Evolutionary conservation across 306 rosid genomes (phyloP).

Genomic region (Purshia tridentata): DNA sequence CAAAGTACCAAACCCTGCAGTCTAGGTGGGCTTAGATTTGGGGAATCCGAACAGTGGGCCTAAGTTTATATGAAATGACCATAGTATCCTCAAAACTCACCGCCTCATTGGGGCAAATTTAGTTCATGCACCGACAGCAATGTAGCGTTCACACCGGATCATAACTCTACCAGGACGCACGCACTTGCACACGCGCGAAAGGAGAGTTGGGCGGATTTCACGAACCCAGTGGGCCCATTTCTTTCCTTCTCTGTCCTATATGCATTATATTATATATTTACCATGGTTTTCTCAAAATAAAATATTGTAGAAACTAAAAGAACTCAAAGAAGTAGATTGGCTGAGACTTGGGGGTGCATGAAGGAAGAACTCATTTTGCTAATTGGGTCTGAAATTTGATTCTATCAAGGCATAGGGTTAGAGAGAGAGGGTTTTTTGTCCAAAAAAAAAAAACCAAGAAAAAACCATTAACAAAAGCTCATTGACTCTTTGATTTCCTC

Average conservation of each 20-base stretch:
- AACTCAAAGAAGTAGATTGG: too few relatives aligned
- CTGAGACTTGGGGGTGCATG: too few relatives aligned
- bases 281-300: too few relatives aligned
- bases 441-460: neutral
- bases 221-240: conserved; percentile 34
- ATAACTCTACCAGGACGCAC: neutral
- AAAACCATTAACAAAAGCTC: neutral
- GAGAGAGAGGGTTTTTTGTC: too few relatives aligned
- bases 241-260: neutral
- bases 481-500: conserved; percentile 8
- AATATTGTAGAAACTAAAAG: too few relatives aligned
- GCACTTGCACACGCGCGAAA: conserved; percentile 23
- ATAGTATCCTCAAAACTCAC: neutral
- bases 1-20: conserved; percentile 15
- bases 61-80: neutral
- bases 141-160: neutral
- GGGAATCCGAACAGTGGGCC: neutral
- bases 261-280: conserved; percentile 1
- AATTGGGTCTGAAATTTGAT: neutral
- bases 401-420: neutral
- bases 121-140: neutral
- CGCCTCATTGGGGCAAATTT: neutral
- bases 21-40: conserved; percentile 17
- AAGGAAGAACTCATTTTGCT: neutral
- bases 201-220: conserved; percentile 32